Base-by-base conservation (phyloP, 2,329 filamentous ascomycete genomes). In the Chaetothyriales sp. region DNA sequence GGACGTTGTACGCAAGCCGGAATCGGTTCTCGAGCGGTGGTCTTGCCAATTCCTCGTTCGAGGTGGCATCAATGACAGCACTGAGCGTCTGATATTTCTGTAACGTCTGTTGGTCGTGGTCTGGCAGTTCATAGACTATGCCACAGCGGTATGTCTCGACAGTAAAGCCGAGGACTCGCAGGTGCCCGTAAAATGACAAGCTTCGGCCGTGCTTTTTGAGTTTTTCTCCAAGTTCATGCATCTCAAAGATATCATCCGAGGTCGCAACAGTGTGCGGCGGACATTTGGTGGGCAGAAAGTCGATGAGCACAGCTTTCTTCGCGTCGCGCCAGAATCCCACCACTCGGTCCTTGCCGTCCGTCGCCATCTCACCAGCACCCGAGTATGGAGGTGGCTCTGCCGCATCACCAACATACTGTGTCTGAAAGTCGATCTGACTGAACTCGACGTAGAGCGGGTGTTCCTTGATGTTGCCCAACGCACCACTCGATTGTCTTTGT, bases 1-100 rank as follows among this genome's bases (percentile, higher is more conserved):
- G 70, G 18, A 83, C 68, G 46, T 78, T 78, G 54, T 80, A 74
- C 4, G 78, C 80, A 33, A 83, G 67, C 33, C 76, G 73, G 56
- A 82, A 82, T 29, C 80, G 73, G 59, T 78, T 76, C 63, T 83
- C 80, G 2, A 83, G 69, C 15, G 73, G 62, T 8, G 68, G 66
- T 19, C 60, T 59, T 25, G 65, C 65, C 22, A 68, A 65, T 47
- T 69, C 68, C 40, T 72, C 67, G n/a, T 50, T 53, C 18, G 55
- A 53, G 29, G 53, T 56, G 2, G 58, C 59, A 48, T 61, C 40
- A 51, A 63, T 51, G 51, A 53, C 20, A 51, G 58, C 54, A 20
- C 55, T 53, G 52, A 60, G 49, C 22, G 58, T 56, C 55, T 59
- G 47, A 47, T 60, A 52, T 55, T 60, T 46, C 48, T 56, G 52